Evolutionary conservation across 2,329 filamentous ascomycete species (phyloP).

Genomic region (Gaeumannomyces tritici): DNA sequence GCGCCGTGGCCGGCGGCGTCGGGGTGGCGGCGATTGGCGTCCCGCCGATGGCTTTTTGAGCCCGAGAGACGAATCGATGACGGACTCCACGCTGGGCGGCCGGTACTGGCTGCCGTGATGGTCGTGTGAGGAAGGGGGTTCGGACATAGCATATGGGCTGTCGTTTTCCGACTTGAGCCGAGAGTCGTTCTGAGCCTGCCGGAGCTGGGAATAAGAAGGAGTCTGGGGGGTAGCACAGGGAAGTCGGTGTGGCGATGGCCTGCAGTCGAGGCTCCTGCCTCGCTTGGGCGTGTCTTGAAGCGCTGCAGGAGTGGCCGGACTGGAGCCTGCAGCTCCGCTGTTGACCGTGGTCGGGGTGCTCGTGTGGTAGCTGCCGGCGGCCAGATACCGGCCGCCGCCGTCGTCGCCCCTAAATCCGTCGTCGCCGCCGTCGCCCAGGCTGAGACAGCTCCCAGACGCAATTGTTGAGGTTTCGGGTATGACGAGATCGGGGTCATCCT

Average conservation of each 20-base stretch:
- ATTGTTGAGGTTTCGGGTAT: conserved; percentile 3
- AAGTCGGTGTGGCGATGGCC: no score
- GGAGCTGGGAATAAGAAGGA: neutral
- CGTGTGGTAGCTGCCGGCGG: neutral
- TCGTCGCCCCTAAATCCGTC: neutral
- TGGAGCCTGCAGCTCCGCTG: no score
- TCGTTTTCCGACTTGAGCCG: neutral
- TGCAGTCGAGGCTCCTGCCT: neutral
- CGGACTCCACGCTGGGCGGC: conserved; percentile 4
- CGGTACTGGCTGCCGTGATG: neutral
- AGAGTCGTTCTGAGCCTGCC: neutral
- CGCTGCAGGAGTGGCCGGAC: neutral
- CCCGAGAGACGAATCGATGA: conserved; percentile 3
- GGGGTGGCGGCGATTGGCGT: no score
- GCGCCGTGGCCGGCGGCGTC: no score
- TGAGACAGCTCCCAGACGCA: neutral
- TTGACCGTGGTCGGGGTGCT: neutral
- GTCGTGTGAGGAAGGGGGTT: neutral
- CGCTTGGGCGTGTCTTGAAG: neutral
- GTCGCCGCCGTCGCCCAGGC: neutral
- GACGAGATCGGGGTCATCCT: neutral
- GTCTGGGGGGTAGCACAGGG: neutral
- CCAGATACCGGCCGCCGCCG: neutral
- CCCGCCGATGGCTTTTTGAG: neutral
- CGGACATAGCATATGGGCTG: neutral